Conservation (phyloP, 441 rosid species). For the Metrosideros polymorpha region DNA sequence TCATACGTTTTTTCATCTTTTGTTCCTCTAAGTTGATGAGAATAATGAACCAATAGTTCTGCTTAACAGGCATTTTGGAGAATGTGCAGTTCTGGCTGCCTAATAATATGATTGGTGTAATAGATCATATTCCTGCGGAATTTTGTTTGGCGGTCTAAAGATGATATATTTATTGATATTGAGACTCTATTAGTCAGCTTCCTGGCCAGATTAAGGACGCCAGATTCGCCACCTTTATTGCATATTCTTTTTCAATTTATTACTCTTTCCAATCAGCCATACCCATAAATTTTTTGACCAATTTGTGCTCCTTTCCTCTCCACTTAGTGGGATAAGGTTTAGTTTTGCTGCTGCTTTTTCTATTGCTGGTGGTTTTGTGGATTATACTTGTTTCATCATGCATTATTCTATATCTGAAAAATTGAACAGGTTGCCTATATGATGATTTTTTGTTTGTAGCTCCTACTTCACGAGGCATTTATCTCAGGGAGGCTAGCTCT, state of each 20-base stretch:
- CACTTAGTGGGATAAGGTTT: not conserved
- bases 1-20: not conserved
- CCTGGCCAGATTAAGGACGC: not conserved
- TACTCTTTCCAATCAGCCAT: not conserved
- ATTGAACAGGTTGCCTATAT: not conserved
- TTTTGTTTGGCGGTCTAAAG: not conserved
- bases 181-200: not conserved
- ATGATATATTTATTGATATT: not conserved
- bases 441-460: constrained; percentile 29
- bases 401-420: not conserved
- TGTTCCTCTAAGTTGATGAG: not conserved
- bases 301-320: not conserved
- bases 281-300: not conserved
- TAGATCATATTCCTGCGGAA: not conserved
- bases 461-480: constrained; percentile 77
- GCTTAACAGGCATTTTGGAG: not conserved
- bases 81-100: not conserved
- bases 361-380: not conserved
- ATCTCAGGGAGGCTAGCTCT: constrained; percentile 76
- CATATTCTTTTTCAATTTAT: not conserved
- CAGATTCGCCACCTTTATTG: not conserved
- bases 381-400: not conserved
- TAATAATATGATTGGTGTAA: not conserved
- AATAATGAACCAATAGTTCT: not conserved
- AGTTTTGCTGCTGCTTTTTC: not conserved